Percentiles rank a stretch among this genome's conserved stretches.
Conservation (phyloP, 805 yeast species). For the Sugiyamaella chiloensis region DNA sequence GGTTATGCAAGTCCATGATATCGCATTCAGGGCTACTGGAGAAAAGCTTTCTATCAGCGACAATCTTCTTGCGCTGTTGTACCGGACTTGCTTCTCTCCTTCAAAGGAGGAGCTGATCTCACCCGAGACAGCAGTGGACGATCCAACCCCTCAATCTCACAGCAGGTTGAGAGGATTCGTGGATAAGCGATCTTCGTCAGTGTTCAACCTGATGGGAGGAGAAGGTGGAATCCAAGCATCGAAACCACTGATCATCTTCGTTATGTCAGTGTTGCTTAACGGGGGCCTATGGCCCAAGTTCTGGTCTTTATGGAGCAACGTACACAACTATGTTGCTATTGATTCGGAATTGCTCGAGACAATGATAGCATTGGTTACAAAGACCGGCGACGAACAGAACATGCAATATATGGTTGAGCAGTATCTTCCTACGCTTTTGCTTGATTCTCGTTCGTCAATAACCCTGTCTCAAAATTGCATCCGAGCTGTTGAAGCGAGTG, state of each 20-base stretch:
- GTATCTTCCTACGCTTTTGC: slow-evolving; percentile 23
- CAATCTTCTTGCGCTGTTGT: slow-evolving; percentile 25
- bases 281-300: slow-evolving; percentile 28
- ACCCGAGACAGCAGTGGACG: slow-evolving; percentile 22
- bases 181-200: slow-evolving; percentile 16
- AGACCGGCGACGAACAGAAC: slow-evolving; percentile 28
- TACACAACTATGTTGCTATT: slow-evolving; percentile 18
- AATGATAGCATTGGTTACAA: slow-evolving; percentile 30
- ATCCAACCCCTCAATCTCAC: slow-evolving; percentile 20
- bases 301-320: slow-evolving; percentile 31
- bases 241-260: slow-evolving; percentile 22
- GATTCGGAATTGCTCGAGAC: slow-evolving; percentile 23
- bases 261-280: slow-evolving; percentile 30
- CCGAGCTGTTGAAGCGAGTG: slow-evolving; percentile 14
- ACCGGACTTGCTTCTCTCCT: slow-evolving; percentile 27
- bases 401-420: slow-evolving; percentile 24
- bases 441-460: not conserved
- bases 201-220: slow-evolving; percentile 17
- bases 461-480: not conserved
- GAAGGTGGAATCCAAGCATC: slow-evolving; percentile 7
- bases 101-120: slow-evolving; percentile 17
- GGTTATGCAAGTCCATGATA: slow-evolving; percentile 24
- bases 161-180: slow-evolving; percentile 20
- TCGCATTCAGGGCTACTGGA: slow-evolving; percentile 26
- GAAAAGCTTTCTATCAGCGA: slow-evolving; percentile 22